Evolutionary conservation across 2,329 filamentous ascomycete species (phyloP), one percentile per base, ranked within the genome.

Genomic region (Arthrobotrys megalospora): DNA sequence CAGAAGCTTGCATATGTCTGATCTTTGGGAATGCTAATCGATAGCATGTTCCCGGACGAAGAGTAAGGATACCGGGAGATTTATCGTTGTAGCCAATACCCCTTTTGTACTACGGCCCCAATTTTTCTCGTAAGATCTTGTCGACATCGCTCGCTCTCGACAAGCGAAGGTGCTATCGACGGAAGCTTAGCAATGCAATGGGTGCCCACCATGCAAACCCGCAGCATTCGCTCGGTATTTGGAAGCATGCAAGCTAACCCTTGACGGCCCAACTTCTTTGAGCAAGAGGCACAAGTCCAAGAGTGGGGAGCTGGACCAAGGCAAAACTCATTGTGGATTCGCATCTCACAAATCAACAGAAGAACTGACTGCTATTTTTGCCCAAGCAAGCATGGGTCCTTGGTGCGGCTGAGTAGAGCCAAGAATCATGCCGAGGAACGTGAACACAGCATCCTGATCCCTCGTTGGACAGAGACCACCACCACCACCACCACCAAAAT

Each of bases 341-440:
- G 14, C 38, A 58, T 55, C 50, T 52, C 62, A 48, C 66, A 63
- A 67, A 71, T 71, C 60, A 66, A 45, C 21, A 41, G 45, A 38
- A 50, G 21, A 63, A 12, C 24, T 34, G 48, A 36, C 67, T 78
- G 62, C 75, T 78, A 78, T 78, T 78, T 78, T 78, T 78, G 75
- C 75, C 52, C 53, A 19, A 62, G 45, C 4, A 41, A 47, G 53
- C 75, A 78, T 38, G 75, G 75, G 63, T 72, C n/a, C 14, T 14
- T 28, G 53, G 67, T 78, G 75, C 75, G 75, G 75, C 75, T 78
- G 75, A 78, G 75, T 65, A 45, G 36, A 63, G 65, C 66, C 75
- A 66, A 78, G 68, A 24, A 28, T 16, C 1, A 45, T 58, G 65
- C 50, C 65, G 34, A 68, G 66, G 50, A 36, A 70, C 24, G 16